Conservation (phyloP, 78 protist genomes). For the Diacronema lutheri region DNA sequence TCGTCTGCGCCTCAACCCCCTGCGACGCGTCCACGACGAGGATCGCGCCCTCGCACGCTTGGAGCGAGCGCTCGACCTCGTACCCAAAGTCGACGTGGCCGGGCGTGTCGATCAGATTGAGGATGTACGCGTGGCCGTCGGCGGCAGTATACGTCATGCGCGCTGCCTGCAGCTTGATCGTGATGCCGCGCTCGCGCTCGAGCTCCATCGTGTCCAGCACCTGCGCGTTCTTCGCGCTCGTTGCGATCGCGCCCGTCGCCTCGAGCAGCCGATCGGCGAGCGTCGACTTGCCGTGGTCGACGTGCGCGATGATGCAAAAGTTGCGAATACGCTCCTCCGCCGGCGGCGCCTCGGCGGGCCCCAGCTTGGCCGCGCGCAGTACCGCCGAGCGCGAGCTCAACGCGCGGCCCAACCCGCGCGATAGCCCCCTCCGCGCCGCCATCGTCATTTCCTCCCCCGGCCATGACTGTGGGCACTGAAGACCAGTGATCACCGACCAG, state of each 20-base stretch:
- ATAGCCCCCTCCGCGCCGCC: too few relatives aligned
- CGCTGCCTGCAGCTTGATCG: slow-evolving; percentile 81
- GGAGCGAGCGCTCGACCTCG: slow-evolving; percentile 71
- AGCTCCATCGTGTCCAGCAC: slow-evolving; percentile 64
- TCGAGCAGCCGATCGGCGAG: slow-evolving; percentile 62
- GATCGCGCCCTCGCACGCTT: slow-evolving; percentile 81
- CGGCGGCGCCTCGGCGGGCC: too few relatives aligned
- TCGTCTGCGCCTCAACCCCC: slow-evolving; percentile 80
- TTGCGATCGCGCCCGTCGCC: not conserved
- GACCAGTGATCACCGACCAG: too few relatives aligned
- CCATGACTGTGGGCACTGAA: too few relatives aligned
- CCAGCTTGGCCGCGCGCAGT: too few relatives aligned
- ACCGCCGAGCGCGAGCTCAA: too few relatives aligned
- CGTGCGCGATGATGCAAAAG: slow-evolving; percentile 63
- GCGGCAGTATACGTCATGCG: slow-evolving; percentile 29
- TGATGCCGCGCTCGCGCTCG: slow-evolving; percentile 84
- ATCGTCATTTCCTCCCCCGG: too few relatives aligned
- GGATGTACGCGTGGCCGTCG: slow-evolving; percentile 46
- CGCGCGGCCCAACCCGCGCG: too few relatives aligned
- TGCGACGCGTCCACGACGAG: slow-evolving; percentile 75
- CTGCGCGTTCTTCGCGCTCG: not conserved
- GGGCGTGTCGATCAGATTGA: slow-evolving; percentile 88
- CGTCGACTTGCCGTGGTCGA: slow-evolving; percentile 73
- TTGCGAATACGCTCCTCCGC: slow-evolving; percentile 50
- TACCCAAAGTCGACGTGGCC: slow-evolving; percentile 88